These are phyloP conservation scores for Picea engelmannii DNA, from an alignment of 83 land plant species.

Conservation along the genomic window DNA sequence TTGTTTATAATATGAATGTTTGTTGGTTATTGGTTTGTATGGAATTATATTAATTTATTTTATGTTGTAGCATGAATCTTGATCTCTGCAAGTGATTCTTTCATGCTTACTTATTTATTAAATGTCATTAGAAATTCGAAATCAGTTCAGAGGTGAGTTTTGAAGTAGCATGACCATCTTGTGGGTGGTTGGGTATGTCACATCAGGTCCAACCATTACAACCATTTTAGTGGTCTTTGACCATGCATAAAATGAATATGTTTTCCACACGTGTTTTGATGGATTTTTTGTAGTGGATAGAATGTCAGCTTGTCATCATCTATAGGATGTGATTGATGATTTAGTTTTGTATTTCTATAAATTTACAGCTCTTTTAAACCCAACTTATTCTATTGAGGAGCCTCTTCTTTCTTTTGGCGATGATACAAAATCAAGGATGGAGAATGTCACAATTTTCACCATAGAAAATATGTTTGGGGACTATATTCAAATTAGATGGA, in stretches of 20 bases:
- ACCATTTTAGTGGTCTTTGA: slow-evolving; percentile 99
- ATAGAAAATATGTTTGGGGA: slow-evolving; percentile 95
- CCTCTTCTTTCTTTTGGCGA: slow-evolving; percentile 95
- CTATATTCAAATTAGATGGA: slow-evolving; percentile 92
- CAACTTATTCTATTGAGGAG: slow-evolving; percentile 81
- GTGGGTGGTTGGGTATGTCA: too few species aligned
- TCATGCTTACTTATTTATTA: too few species aligned
- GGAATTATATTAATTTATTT: too few species aligned
- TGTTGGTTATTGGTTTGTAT: too few species aligned
- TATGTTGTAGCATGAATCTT: too few species aligned
- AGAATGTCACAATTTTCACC: slow-evolving; percentile 88
- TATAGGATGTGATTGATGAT: slow-evolving; percentile 96
- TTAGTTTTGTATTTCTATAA: slow-evolving; percentile 94
- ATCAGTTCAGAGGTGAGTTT: too few species aligned
- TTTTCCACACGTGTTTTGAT: slow-evolving; percentile 79
- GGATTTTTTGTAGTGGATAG: slow-evolving; percentile 95
- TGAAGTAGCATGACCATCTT: too few species aligned
- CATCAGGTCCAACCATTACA: slow-evolving; percentile 93
- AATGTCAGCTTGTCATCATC: slow-evolving; percentile 92
- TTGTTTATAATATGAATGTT: too few species aligned
- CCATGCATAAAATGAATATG: slow-evolving; percentile 95
- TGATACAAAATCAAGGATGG: slow-evolving; percentile 94
- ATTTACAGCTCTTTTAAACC: slow-evolving; percentile 87
- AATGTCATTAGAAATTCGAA: too few species aligned
- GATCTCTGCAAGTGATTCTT: too few species aligned